Base-by-base conservation (phyloP, 352 stramenopile species). In the Phytophthora tentaculata region DNA sequence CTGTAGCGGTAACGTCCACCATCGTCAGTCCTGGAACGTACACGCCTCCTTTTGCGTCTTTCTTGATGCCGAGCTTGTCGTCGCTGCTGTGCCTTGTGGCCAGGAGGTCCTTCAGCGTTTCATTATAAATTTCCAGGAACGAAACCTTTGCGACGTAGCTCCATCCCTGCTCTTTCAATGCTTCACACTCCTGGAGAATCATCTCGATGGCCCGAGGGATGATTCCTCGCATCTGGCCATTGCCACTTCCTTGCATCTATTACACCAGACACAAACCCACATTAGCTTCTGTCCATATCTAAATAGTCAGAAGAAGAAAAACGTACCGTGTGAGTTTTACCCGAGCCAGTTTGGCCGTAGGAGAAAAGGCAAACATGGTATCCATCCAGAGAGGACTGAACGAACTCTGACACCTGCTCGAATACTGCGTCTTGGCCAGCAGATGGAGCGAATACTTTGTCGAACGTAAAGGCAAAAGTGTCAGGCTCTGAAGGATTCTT, bases 71-170 rank as follows among this genome's bases (percentile, higher is more conserved):
- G 19, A 93, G 70, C 37, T 86, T 82, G 20, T 88, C 86, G 49
- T 80, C 71, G 9, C 17, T 51, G 19, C 76, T 77, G n/a, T 80
- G 73, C 60, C 85, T 88, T 6, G 75, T 80, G 1, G 82, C 86
- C 10, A 99, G 91, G n/a, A 99, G 71, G 74, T 99, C 98, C 32
- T 94, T 93, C 16, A 99, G 79, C 10, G 93, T 93, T 76, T 99
- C 98, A 72, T 99, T 99, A 88, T 99, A 99, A 57, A 99, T 99
- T 85, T 99, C 98, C 29, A 99, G 72, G 73, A 99, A 99, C 0
- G 94, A 98, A 7, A 98, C 97, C 68, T 97, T 90, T 28, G 99
- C 90, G 1, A 79, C 89, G 77, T 99, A 99, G 22, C 78, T 87
- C 98, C 97, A 99, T 7, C 91, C 93, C 55, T 97, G 80, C 6